Percentiles rank a stretch among this genome's conserved stretches.
phyloP scores from a whole-genome alignment of 2,329 filamentous ascomycete species.

The Neoarthrinium moseri region DNA sequence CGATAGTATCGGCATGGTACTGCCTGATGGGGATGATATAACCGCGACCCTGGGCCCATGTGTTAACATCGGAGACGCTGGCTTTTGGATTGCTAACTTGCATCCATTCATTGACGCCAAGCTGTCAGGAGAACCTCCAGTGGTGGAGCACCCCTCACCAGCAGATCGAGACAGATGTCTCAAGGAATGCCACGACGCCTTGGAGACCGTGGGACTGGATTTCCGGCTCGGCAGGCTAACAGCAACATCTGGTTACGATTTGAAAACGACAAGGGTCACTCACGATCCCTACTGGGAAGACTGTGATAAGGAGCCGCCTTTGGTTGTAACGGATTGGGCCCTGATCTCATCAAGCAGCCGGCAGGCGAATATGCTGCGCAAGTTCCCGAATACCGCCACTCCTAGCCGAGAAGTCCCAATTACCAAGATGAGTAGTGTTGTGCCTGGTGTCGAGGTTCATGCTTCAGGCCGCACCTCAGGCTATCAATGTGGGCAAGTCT shows the following conservation, averaged over 20 bases:
- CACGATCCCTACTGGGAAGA: constrained; percentile 46
- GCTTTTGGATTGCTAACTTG: constrained; percentile 42
- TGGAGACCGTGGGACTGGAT: constrained; percentile 21
- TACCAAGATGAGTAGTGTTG: constrained; percentile 26
- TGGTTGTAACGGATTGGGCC: constrained; percentile 44
- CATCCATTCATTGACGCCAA: constrained; percentile 41
- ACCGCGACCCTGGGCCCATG: constrained; percentile 43
- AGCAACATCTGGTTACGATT: constrained; percentile 39
- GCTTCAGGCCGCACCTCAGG: constrained; percentile 44
- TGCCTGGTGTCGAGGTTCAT: constrained; percentile 33
- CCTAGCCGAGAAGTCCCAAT: constrained; percentile 32
- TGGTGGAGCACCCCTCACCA: constrained; percentile 39
- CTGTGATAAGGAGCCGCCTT: constrained; percentile 34
- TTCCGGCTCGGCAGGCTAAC: constrained; percentile 35
- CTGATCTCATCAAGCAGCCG: constrained; percentile 33
- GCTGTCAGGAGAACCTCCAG: constrained; percentile 22
- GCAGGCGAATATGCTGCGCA: constrained; percentile 40
- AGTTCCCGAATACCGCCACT: constrained; percentile 34
- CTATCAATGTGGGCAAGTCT: constrained; percentile 38
- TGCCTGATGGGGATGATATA: constrained; percentile 28
- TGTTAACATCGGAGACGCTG: constrained; percentile 33
- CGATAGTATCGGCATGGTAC: constrained; percentile 39
- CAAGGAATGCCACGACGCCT: constrained; percentile 34
- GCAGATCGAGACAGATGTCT: constrained; percentile 36
- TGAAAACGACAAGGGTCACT: constrained; percentile 41